phyloP scores from a whole-genome alignment of 768 basidiomycete species.

The Rhodosporidiobolus odoratus region DNA sequence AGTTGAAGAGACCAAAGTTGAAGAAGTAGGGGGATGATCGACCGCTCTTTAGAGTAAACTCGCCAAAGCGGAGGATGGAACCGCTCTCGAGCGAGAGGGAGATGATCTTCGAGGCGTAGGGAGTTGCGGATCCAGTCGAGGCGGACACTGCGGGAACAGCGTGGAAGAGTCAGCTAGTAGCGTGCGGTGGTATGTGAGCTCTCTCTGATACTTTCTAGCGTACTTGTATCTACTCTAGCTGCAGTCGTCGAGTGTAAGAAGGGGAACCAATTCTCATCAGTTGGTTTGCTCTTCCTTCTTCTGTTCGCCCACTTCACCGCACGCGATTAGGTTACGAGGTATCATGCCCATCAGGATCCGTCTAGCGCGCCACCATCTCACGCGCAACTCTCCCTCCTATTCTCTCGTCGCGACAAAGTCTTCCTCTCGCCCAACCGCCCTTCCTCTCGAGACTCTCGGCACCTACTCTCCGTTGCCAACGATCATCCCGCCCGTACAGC shows the following conservation, averaged over 20 bases:
- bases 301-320: background rate
- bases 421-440: constrained; percentile 67
- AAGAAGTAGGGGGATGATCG: constrained; percentile 93
- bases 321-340: background rate
- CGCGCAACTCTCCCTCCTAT: constrained; percentile 66
- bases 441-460: constrained; percentile 80
- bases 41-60: constrained; percentile 90
- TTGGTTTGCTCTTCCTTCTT: background rate
- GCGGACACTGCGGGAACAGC: background rate
- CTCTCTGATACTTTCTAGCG: background rate
- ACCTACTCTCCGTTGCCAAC: constrained; percentile 64
- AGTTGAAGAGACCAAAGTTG: constrained; percentile 83
- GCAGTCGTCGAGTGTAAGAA: background rate
- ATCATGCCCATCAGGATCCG: constrained; percentile 71
- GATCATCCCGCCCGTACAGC: background rate
- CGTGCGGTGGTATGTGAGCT: background rate
- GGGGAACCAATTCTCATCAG: background rate
- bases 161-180: background rate
- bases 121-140: constrained; percentile 1
- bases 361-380: constrained; percentile 69
- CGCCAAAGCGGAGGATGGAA: constrained; percentile 60
- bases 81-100: constrained; percentile 46
- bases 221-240: background rate
- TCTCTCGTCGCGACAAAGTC: constrained; percentile 79
- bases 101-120: constrained; percentile 31